Evolutionary conservation across 805 yeast species (phyloP).

Genomic region (Yamadazyma akitaensis): DNA sequence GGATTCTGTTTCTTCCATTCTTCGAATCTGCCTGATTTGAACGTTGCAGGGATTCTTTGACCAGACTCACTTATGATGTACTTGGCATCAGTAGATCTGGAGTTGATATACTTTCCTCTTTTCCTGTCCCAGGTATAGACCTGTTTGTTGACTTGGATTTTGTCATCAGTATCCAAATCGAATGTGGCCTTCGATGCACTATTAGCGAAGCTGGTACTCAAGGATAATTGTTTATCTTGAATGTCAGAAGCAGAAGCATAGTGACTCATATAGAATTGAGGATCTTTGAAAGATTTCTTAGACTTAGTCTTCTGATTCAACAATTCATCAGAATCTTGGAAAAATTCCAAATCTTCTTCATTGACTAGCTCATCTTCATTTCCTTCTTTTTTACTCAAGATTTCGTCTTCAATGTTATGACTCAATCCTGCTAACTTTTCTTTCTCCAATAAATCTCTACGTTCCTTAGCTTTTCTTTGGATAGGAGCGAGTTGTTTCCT

Average conservation of each 20-base stretch:
- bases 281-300: conserved; percentile 65
- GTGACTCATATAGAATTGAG: conserved; percentile 78
- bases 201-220: conserved; percentile 63
- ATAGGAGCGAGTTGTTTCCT: conserved; percentile 86
- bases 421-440: conserved; percentile 74
- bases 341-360: conserved; percentile 48
- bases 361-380: conserved; percentile 37
- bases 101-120: conserved; percentile 83
- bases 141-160: conserved; percentile 63
- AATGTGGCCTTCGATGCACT: conserved; percentile 85
- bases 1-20: conserved; percentile 71
- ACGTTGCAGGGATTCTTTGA: conserved; percentile 85
- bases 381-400: conserved; percentile 47
- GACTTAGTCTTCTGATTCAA: conserved; percentile 23
- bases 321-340: conserved; percentile 51
- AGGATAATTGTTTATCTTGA: conserved; percentile 73
- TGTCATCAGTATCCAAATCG: conserved; percentile 77
- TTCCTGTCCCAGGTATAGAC: conserved; percentile 90
- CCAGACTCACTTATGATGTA: conserved; percentile 95
- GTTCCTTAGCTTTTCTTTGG: conserved; percentile 73
- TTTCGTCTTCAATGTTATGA: conserved; percentile 72
- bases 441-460: conserved; percentile 61
- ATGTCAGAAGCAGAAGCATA: conserved; percentile 78
- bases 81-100: conserved; percentile 76
- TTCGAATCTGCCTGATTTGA: conserved; percentile 86